A percentile compares a stretch with the other conserved stretches of the same genome.
Evolutionary conservation across 202 grass and related monocot genomes (phyloP).

Genomic region (Digitaria exilis): DNA sequence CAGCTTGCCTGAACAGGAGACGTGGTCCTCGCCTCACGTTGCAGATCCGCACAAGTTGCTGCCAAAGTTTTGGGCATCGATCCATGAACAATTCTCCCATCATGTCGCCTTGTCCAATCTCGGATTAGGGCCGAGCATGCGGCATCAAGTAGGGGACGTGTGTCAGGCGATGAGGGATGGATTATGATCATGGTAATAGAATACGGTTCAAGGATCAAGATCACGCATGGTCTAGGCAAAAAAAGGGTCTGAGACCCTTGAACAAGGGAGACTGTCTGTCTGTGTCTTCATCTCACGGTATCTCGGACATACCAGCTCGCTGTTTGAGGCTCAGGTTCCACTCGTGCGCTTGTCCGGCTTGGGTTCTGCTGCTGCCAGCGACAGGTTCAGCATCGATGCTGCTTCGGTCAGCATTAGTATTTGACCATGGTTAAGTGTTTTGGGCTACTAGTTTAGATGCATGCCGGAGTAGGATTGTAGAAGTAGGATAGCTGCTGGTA

Average conservation of each 20-base stretch:
- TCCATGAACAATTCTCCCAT: neutral
- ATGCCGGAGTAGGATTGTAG: neutral
- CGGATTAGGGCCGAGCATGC: constrained; percentile 4
- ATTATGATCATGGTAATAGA: neutral
- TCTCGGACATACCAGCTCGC: neutral
- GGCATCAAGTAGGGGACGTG: constrained; percentile 5
- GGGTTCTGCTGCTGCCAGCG: constrained; percentile 19
- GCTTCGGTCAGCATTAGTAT: neutral
- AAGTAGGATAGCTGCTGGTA: neutral
- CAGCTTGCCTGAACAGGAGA: neutral
- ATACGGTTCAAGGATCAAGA: constrained; percentile 37
- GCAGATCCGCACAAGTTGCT: constrained; percentile 14
- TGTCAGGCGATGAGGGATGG: constrained; percentile 20
- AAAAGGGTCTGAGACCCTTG: constrained; percentile 22
- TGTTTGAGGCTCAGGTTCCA: constrained; percentile 43
- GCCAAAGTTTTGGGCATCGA: neutral
- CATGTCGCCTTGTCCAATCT: constrained; percentile 31
- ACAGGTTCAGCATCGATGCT: constrained; percentile 41
- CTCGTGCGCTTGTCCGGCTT: constrained; percentile 37
- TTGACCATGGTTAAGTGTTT: neutral
- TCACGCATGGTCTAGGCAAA: neutral
- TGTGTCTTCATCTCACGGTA: constrained; percentile 19
- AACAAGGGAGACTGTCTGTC: constrained; percentile 41
- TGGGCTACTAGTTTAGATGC: neutral
- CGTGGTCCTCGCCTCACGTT: neutral